Base-by-base conservation (phyloP, 768 basidiomycete genomes). In the Rhizopogon vulgaris region DNA sequence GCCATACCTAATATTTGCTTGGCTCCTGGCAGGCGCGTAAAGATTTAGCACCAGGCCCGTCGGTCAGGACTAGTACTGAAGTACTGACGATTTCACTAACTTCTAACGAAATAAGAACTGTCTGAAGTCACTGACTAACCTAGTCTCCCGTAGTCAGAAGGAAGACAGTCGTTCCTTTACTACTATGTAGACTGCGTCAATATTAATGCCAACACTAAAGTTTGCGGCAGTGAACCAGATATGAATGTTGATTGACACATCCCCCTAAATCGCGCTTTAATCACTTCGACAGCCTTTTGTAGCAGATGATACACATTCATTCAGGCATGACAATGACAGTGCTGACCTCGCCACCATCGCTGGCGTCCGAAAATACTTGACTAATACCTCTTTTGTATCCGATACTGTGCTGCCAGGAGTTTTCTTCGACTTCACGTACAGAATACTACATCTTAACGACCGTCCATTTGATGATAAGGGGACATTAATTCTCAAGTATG, bases 401-500 rank as follows among this genome's bases (percentile, higher is more conserved):
- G 63, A 64, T 24, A 60, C 58, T 3, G 67, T 78, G 8, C 72
- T 86, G 22, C 64, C 70, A 4, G 85, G 84, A 1, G 85, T 85
- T 6, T 47, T 30, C 18, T 72, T 70, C 28, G 86, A 84, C 64
- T 86, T 76, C 62, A 63, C 73, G n/a, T 87, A 73, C 60, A 76
- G 85, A 28, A 59, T n/a, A n/a, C n/a, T 85, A n/a, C 60, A 62
- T 30, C 70, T 84, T 39, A 56, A 54, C 14, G 55, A 45, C n/a
- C n/a, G n/a, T 32, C 71, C 73, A 8, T 68, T 76, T 51, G 60
- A 73, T 36, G 79, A 76, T 0, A 65, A 59, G 4, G 52, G 61
- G 46, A 83, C 80, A 4, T 60, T 82, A 11, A 70, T 87, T 28
- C 57, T 85, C 39, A 87, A 87, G 64, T 80, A 85, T 65, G 73